Conservation (phyloP, 768 basidiomycete genomes). For the Tylopilus rubrobrunneus region DNA sequence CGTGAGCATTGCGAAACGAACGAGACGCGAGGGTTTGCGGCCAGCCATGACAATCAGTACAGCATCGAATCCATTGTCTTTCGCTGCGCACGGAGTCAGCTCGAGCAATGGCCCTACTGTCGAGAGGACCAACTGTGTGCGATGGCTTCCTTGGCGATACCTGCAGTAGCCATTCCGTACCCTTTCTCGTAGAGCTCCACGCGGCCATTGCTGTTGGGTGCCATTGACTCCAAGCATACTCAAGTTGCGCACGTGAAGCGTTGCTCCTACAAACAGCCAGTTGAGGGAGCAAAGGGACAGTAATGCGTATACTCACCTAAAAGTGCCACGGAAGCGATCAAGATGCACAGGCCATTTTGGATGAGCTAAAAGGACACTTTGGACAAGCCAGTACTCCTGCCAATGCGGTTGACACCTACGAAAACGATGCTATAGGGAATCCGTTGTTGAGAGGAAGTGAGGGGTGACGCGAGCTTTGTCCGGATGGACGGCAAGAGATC, state of each 20-base stretch:
- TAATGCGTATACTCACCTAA: slow-evolving; percentile 50
- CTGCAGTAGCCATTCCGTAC: slow-evolving; percentile 98
- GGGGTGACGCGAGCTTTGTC: no score
- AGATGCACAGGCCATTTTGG: slow-evolving; percentile 87
- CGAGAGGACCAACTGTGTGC: slow-evolving; percentile 85
- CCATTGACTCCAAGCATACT: slow-evolving; percentile 77
- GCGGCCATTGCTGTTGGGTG: slow-evolving; percentile 63
- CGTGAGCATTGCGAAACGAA: no score
- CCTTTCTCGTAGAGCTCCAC: slow-evolving; percentile 96
- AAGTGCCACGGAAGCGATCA: slow-evolving; percentile 98
- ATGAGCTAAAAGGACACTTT: slow-evolving; percentile 99
- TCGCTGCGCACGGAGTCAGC: no score
- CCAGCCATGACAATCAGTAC: no score
- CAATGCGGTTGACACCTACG: slow-evolving; percentile 98
- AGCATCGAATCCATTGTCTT: no score
- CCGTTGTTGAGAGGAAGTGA: slow-evolving; percentile 69
- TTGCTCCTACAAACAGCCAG: slow-evolving; percentile 59
- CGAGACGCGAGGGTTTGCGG: no score
- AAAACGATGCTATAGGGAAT: slow-evolving; percentile 92
- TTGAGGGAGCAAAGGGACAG: background rate
- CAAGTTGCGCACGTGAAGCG: slow-evolving; percentile 94
- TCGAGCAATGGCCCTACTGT: no score
- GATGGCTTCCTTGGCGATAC: slow-evolving; percentile 95
- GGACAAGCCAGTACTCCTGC: slow-evolving; percentile 95
- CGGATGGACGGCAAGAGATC: no score